These are phyloP conservation scores for Parastagonospora nodorum DNA, from an alignment of 2,329 filamentous ascomycete species.

Conservation along the genomic window DNA sequence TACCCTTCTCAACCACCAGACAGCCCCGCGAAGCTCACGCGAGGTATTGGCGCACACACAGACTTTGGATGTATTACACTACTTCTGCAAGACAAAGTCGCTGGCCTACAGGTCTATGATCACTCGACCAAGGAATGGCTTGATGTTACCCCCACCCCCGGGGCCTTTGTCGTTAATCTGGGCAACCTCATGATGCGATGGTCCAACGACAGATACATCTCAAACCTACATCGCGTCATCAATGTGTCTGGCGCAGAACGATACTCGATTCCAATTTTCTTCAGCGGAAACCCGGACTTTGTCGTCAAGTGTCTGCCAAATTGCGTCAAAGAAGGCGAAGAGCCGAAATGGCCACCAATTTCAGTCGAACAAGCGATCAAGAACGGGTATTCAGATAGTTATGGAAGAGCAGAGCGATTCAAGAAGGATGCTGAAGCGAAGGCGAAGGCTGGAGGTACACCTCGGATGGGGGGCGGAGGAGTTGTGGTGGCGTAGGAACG, in stretches of 20 bases:
- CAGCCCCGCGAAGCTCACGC: constrained; percentile 41
- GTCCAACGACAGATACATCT: constrained; percentile 51
- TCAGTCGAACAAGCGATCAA: constrained; percentile 50
- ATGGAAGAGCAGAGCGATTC: constrained; percentile 49
- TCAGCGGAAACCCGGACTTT: constrained; percentile 52
- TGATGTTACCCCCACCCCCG: constrained; percentile 74
- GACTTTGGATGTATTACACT: constrained; percentile 52
- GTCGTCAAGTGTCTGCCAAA: constrained; percentile 51
- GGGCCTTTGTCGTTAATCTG: constrained; percentile 84
- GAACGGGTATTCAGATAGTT: constrained; percentile 50
- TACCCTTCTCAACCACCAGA: constrained; percentile 50
- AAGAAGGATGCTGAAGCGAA: constrained; percentile 44
- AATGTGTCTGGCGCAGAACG: constrained; percentile 47
- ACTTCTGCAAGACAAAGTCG: constrained; percentile 49
- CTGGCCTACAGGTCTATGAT: constrained; percentile 80
- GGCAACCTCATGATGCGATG: constrained; percentile 58
- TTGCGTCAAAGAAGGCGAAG: constrained; percentile 44
- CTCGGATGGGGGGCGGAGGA: no score
- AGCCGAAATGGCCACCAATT: constrained; percentile 48
- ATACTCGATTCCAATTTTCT: constrained; percentile 52
- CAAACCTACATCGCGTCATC: constrained; percentile 50
- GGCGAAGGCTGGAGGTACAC: constrained; percentile 2
- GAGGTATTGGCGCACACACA: constrained; percentile 52
- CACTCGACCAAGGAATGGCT: constrained; percentile 71
- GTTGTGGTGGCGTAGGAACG: no score